Conservation (phyloP, 345 rosid genomes). For the Leavenworthia alabamica region DNA sequence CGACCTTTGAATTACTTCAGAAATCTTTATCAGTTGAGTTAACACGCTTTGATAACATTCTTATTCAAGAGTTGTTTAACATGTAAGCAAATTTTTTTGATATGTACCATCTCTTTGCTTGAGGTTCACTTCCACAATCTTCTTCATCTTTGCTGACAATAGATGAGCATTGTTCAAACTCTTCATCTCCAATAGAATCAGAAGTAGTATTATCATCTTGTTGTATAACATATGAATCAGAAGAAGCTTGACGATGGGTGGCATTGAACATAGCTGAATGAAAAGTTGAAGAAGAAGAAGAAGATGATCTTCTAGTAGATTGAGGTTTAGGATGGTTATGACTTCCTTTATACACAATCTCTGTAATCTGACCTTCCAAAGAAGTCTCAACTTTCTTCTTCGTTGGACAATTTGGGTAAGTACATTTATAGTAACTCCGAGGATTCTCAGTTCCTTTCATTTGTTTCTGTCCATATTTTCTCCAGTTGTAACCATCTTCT, state of each 20-base stretch:
- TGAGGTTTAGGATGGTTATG: slow-evolving; percentile 93
- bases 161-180: slow-evolving; percentile 68
- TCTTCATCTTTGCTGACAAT: slow-evolving; percentile 50
- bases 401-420: slow-evolving; percentile 71
- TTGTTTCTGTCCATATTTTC: slow-evolving; percentile 93
- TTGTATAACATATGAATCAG: slow-evolving; percentile 44
- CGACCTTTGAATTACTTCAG: too few relatives aligned
- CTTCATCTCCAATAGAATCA: slow-evolving; percentile 66
- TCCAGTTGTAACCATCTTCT: slow-evolving; percentile 96
- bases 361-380: slow-evolving; percentile 82
- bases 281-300: slow-evolving; percentile 37
- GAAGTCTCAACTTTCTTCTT: slow-evolving; percentile 92
- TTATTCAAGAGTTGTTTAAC: neutral
- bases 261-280: slow-evolving; percentile 31
- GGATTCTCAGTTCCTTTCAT: slow-evolving; percentile 97
- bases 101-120: slow-evolving; percentile 72
- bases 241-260: slow-evolving; percentile 11
- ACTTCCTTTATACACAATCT: slow-evolving; percentile 87
- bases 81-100: neutral
- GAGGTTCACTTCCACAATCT: slow-evolving; percentile 59
- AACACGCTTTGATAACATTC: too few relatives aligned
- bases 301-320: slow-evolving; percentile 55
- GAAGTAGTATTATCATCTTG: slow-evolving; percentile 72
- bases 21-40: too few relatives aligned
- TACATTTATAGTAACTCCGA: slow-evolving; percentile 93